A percentile compares a stretch with the other conserved stretches of the same genome.
Conservation (phyloP, 257 asterid genomes). For the Nyctanthes arbortristis region DNA sequence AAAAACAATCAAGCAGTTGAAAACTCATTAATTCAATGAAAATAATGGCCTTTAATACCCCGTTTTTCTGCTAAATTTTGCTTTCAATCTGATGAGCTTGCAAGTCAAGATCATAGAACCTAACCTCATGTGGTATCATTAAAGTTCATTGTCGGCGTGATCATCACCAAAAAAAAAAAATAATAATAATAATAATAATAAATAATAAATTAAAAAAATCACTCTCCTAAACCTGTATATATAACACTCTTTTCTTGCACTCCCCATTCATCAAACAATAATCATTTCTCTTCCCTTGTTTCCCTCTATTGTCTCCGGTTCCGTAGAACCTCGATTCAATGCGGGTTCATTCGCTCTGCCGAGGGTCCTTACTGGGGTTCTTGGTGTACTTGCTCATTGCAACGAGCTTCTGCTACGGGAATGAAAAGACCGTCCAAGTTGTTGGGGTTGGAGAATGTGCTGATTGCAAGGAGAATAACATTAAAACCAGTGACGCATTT, state of each 20-base stretch:
- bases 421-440: conserved; percentile 34
- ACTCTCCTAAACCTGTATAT: conserved; percentile 15
- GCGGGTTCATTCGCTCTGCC: conserved; percentile 31
- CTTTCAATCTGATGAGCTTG: neutral
- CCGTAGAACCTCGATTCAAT: conserved; percentile 4
- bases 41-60: conserved; percentile 46
- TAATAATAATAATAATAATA: too few species aligned
- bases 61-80: conserved; percentile 23
- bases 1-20: conserved; percentile 46
- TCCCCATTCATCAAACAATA: neutral
- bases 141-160: conserved; percentile 52
- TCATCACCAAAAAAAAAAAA: too few species aligned
- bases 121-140: conserved; percentile 74
- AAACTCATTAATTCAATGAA: conserved; percentile 53
- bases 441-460: conserved; percentile 55
- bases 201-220: too few species aligned
- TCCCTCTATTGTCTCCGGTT: neutral
- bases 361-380: conserved; percentile 30
- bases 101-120: conserved; percentile 50
- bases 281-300: neutral
- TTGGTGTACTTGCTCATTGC: conserved; percentile 20
- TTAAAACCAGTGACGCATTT: conserved; percentile 40
- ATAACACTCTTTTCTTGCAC: conserved; percentile 4
- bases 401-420: conserved; percentile 30
- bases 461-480: conserved; percentile 45